Conservation (phyloP, 2,329 filamentous ascomycete genomes). For the Microcyclosporella mali region DNA sequence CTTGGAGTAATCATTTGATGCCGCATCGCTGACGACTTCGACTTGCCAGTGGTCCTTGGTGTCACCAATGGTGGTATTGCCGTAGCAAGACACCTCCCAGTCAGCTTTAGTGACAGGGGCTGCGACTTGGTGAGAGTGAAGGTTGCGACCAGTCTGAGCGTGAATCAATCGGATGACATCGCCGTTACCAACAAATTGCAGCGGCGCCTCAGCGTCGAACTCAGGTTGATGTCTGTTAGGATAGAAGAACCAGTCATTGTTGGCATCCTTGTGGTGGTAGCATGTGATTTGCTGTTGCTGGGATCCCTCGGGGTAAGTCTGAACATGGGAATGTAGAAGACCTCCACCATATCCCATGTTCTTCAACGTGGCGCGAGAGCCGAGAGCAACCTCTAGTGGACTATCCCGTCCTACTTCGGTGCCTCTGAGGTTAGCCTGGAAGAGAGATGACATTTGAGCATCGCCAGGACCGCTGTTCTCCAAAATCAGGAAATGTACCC, state of each 20-base stretch:
- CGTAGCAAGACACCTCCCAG: constrained; percentile 90
- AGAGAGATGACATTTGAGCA: constrained; percentile 99
- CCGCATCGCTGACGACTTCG: constrained; percentile 84
- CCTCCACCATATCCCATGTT: constrained; percentile 99
- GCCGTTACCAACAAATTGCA: constrained; percentile 70
- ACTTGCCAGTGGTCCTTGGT: constrained; percentile 97
- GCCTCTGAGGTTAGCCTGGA: constrained; percentile 91
- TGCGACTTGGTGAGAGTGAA: constrained; percentile 86
- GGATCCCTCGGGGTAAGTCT: constrained; percentile 92
- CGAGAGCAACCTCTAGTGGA: constrained; percentile 82
- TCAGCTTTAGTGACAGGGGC: constrained; percentile 86
- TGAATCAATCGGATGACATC: constrained; percentile 82
- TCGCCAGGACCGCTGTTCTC: constrained; percentile 92
- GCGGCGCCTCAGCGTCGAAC: constrained; percentile 63
- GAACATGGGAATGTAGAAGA: constrained; percentile 90
- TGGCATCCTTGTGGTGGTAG: constrained; percentile 98
- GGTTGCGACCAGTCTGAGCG: constrained; percentile 89
- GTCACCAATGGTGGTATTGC: constrained; percentile 90
- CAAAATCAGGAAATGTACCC: constrained; percentile 86
- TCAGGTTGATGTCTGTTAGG: constrained; percentile 74
- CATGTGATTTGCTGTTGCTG: constrained; percentile 94
- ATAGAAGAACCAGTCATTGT: constrained; percentile 99
- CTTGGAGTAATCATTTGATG: constrained; percentile 75
- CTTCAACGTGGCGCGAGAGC: constrained; percentile 87
- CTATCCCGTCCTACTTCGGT: constrained; percentile 93